A percentile compares a stretch with the other conserved stretches of the same genome.
phyloP scores from a whole-genome alignment of 1,284 basidiomycete species.

The Phaffia rhodozyma region DNA sequence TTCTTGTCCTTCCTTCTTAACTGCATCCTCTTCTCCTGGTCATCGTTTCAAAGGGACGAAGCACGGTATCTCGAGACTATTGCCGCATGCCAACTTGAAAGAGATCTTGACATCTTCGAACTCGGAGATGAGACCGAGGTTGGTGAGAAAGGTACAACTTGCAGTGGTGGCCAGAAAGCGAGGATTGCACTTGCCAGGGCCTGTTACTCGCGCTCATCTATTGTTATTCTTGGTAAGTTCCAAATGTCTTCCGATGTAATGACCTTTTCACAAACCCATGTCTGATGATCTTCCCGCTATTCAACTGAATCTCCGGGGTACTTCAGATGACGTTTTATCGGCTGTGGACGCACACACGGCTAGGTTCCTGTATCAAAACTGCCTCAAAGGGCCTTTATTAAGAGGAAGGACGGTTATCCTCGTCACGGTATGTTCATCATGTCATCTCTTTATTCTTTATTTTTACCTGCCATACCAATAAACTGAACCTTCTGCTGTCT shows the following conservation, averaged over 20 bases:
- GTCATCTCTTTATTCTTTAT: too few species aligned
- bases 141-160: conserved; percentile 45
- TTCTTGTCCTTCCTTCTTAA: background rate
- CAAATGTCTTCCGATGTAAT: background rate
- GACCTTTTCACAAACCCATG: too few species aligned
- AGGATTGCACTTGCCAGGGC: too few species aligned
- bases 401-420: conserved; percentile 38
- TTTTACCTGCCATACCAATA: too few species aligned
- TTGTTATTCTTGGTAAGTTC: background rate
- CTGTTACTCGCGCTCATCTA: background rate
- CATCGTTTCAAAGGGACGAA: conserved; percentile 28
- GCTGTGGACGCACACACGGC: conserved; percentile 40
- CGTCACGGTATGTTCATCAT: conserved; percentile 31
- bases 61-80: conserved; percentile 39
- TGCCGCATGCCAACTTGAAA: conserved; percentile 41
- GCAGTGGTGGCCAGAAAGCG: conserved; percentile 37
- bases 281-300: too few species aligned
- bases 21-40: background rate
- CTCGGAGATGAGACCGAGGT: conserved; percentile 46
- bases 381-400: conserved; percentile 30
- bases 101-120: conserved; percentile 43
- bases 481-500: too few species aligned
- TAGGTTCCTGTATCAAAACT: conserved; percentile 29
- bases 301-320: too few species aligned
- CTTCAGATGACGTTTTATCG: conserved; percentile 27